Percentiles rank a stretch among this genome's conserved stretches.
Evolutionary conservation across 768 basidiomycete genomes (phyloP).

Genomic region (Phanerodontia chrysosporium): DNA sequence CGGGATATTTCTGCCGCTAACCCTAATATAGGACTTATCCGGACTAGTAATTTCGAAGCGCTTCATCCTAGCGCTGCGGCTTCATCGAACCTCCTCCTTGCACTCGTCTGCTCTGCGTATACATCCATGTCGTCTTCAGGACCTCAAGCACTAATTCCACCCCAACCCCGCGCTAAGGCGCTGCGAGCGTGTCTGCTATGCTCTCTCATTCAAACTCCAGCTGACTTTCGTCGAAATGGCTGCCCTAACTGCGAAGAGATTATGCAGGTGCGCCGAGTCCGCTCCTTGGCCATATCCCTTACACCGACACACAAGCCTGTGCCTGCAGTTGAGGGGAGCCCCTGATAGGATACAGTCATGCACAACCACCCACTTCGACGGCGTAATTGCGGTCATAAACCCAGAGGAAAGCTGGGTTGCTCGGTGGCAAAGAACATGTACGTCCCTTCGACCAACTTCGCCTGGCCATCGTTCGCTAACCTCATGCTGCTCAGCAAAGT

Average conservation of each 20-base stretch:
- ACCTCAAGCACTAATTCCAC: slow-evolving; percentile 42
- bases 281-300: not conserved
- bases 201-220: slow-evolving; percentile 80
- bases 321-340: slow-evolving; percentile 76
- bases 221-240: slow-evolving; percentile 80
- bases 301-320: not conserved
- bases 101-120: not conserved
- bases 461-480: not conserved
- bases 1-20: not conserved
- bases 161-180: slow-evolving; percentile 61
- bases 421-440: slow-evolving; percentile 92
- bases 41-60: too few species aligned
- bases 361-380: slow-evolving; percentile 92
- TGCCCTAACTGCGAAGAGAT: slow-evolving; percentile 98
- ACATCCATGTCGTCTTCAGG: slow-evolving; percentile 17
- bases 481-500: slow-evolving; percentile 59
- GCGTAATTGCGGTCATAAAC: slow-evolving; percentile 81
- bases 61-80: too few species aligned
- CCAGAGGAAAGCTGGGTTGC: slow-evolving; percentile 93
- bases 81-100: not conserved
- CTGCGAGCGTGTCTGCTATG: slow-evolving; percentile 92
- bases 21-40: not conserved
- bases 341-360: slow-evolving; percentile 79
- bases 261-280: slow-evolving; percentile 61
- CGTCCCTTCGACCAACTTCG: slow-evolving; percentile 27